Conservation (phyloP, 108 stramenopile genomes). For the Nitzschia palea region DNA sequence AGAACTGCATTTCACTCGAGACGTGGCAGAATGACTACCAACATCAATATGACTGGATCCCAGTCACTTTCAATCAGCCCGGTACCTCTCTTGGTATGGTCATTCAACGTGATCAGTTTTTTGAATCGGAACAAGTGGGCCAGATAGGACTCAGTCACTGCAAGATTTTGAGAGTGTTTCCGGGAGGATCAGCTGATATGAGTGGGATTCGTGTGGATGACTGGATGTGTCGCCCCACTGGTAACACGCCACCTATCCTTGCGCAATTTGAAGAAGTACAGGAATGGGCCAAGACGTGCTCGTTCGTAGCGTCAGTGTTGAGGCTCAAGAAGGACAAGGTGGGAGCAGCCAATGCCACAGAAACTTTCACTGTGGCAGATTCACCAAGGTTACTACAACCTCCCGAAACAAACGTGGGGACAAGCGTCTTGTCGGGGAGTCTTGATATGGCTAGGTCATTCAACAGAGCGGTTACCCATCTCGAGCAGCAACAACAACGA, state of each 20-base stretch:
- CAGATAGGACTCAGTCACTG: not conserved
- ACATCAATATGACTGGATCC: not conserved
- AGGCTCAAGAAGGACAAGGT: slow-evolving; percentile 1
- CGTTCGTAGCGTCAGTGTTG: slow-evolving; percentile 5
- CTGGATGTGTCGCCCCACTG: slow-evolving; percentile 7
- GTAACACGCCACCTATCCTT: not conserved
- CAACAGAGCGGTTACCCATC: no score
- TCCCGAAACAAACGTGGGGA: no score
- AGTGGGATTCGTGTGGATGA: not conserved
- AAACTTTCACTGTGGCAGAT: no score
- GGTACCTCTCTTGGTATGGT: not conserved
- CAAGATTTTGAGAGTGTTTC: slow-evolving; percentile 2
- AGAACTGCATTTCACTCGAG: not conserved
- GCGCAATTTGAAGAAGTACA: slow-evolving; percentile 22
- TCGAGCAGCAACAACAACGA: no score
- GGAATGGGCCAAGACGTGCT: slow-evolving; percentile 21
- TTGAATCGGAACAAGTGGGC: not conserved
- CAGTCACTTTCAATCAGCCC: not conserved
- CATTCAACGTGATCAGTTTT: slow-evolving; percentile 15
- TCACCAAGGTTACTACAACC: no score
- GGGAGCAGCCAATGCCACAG: no score
- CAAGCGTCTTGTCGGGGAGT: no score
- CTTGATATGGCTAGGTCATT: no score
- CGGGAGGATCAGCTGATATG: not conserved
- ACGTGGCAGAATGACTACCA: not conserved